phyloP scores from a whole-genome alignment of 495 filamentous ascomycete species.

The Daldinia decipiens region DNA sequence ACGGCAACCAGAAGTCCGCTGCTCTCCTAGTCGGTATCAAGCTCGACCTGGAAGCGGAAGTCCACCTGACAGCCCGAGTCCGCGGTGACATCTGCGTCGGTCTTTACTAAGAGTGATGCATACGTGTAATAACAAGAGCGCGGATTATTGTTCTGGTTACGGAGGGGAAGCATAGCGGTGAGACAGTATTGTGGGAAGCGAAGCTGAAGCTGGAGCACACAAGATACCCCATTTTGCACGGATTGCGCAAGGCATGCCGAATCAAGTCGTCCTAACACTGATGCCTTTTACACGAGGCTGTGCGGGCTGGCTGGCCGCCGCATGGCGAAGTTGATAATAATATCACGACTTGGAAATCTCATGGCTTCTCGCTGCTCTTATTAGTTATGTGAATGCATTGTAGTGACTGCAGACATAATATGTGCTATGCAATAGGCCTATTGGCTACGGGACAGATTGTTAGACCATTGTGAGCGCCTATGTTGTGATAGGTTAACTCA shows the following conservation, averaged over 20 bases:
- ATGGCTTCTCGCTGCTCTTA: not conserved
- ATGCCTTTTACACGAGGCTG: conserved; percentile 4
- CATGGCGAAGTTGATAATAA: conserved; percentile 33
- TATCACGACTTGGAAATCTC: conserved; percentile 40
- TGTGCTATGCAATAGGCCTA: not conserved
- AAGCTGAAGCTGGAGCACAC: conserved; percentile 29
- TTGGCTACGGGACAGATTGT: too few species aligned
- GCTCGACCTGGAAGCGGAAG: conserved; percentile 59
- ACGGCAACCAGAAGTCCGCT: conserved; percentile 56
- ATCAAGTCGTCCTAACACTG: conserved; percentile 24
- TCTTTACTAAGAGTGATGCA: conserved; percentile 40
- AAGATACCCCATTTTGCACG: conserved; percentile 44
- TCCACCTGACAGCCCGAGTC: conserved; percentile 58
- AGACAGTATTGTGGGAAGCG: conserved; percentile 21
- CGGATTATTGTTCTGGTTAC: conserved; percentile 8
- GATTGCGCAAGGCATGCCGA: conserved; percentile 21
- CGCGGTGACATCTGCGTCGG: conserved; percentile 56
- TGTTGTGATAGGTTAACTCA: too few species aligned
- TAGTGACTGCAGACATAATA: not conserved
- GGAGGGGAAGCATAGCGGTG: conserved; percentile 21
- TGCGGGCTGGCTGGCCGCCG: conserved; percentile 44
- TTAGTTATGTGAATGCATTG: not conserved
- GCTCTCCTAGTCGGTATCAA: conserved; percentile 59
- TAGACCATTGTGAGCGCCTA: too few species aligned
- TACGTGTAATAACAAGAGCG: not conserved